A percentile compares a stretch with the other conserved stretches of the same genome.
phyloP scores from a whole-genome alignment of 352 stramenopile species.

The Peronosclerospora sorghi region DNA sequence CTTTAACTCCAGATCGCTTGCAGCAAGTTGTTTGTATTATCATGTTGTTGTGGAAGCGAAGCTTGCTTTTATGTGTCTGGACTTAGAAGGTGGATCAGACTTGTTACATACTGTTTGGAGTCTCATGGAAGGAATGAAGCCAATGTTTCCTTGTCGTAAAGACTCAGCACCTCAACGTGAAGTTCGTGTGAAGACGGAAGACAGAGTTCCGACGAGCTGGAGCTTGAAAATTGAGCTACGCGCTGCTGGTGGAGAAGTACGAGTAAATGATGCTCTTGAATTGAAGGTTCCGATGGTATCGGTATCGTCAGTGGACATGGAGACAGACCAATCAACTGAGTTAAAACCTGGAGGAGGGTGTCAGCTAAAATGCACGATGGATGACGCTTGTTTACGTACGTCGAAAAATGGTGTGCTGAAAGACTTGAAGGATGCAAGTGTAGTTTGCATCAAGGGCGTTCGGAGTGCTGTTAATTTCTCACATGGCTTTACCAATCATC shows the following conservation, averaged over 20 bases:
- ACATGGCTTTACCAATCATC: constrained; percentile 10
- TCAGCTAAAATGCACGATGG: constrained; percentile 9
- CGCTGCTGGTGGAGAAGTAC: constrained; percentile 15
- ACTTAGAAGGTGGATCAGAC: constrained; percentile 12
- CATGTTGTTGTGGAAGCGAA: constrained; percentile 7
- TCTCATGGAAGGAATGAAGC: constrained; percentile 9
- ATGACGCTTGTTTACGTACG: constrained; percentile 7
- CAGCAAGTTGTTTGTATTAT: constrained; percentile 8
- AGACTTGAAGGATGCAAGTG: constrained; percentile 6
- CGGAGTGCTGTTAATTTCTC: constrained; percentile 9
- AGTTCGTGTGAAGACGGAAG: background rate
- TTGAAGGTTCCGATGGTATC: constrained; percentile 14
- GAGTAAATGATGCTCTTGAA: constrained; percentile 20
- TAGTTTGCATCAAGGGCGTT: constrained; percentile 13
- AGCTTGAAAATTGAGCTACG: constrained; percentile 15
- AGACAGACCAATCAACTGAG: background rate
- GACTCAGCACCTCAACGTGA: background rate
- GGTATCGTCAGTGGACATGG: constrained; percentile 13
- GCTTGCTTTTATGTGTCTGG: constrained; percentile 8
- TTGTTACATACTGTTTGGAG: background rate
- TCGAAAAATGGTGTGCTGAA: constrained; percentile 14
- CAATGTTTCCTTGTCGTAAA: constrained; percentile 4
- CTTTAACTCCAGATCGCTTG: constrained; percentile 9
- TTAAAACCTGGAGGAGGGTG: constrained; percentile 9
- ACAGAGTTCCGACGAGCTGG: constrained; percentile 15